phyloP scores from a whole-genome alignment of 2,329 filamentous ascomycete species.

The Drechslerella stenobrocha region DNA sequence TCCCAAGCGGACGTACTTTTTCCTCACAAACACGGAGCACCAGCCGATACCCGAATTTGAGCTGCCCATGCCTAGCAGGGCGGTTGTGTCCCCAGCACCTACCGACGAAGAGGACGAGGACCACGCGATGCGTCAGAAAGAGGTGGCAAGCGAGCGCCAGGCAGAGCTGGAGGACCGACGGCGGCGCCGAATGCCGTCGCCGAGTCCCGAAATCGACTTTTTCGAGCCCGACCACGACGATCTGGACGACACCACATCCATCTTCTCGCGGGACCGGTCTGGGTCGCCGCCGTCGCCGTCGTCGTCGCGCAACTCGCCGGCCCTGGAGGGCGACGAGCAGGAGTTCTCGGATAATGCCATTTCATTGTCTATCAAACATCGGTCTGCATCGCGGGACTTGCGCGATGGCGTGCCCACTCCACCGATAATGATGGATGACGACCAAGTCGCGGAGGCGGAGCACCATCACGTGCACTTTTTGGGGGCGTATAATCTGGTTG shows the following conservation, averaged over 20 bases:
- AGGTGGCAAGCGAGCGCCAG: background rate
- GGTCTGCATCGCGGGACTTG: conserved; percentile 51
- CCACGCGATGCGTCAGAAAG: conserved; percentile 53
- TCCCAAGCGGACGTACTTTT: conserved; percentile 94
- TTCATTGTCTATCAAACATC: conserved; percentile 64
- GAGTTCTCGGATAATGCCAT: conserved; percentile 96
- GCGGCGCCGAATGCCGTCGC: conserved; percentile 70
- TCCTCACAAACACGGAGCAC: conserved; percentile 82
- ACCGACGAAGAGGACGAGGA: conserved; percentile 74
- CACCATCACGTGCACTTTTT: conserved; percentile 60
- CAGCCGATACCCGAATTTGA: conserved; percentile 75
- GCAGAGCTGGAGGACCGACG: conserved; percentile 60
- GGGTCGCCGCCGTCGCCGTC: conserved; percentile 57
- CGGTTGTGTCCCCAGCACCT: conserved; percentile 80
- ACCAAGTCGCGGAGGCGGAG: conserved; percentile 55
- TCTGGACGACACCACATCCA: conserved; percentile 64
- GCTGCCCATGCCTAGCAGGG: conserved; percentile 61
- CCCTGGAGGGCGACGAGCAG: conserved; percentile 88
- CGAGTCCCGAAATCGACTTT: conserved; percentile 89
- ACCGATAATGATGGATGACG: conserved; percentile 62
- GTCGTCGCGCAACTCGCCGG: conserved; percentile 66
- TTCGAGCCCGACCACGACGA: conserved; percentile 81
- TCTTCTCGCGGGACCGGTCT: conserved; percentile 67
- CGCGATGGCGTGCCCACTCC: conserved; percentile 48
- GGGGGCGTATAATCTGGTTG: conserved; percentile 57